Conservation (phyloP, 208 protist genomes). For the Trypanosoma cruzi region DNA sequence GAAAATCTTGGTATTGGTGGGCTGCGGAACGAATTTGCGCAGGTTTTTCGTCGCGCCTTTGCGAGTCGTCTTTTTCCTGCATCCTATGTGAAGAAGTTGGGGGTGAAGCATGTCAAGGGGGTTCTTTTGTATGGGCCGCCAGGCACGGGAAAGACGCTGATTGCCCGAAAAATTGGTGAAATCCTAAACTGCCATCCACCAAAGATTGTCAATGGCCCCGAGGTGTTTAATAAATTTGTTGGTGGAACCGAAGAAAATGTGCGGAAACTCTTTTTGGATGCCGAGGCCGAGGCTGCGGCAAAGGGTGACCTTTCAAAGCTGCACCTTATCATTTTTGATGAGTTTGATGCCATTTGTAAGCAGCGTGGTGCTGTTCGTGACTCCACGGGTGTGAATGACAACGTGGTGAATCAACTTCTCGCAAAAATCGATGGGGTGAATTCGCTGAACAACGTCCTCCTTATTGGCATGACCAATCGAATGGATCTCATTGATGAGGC, state of each 20-base stretch:
- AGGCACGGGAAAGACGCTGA: constrained; percentile 99
- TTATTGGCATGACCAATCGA: constrained; percentile 99
- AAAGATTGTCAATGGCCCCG: constrained; percentile 98
- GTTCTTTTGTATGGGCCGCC: constrained; percentile 99
- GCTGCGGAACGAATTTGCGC: constrained; percentile 95
- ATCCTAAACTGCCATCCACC: constrained; percentile 98
- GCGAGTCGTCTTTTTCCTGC: constrained; percentile 97
- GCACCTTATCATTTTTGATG: constrained; percentile 99
- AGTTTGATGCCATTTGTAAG: constrained; percentile 99
- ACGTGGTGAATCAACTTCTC: constrained; percentile 99
- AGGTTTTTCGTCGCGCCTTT: constrained; percentile 99
- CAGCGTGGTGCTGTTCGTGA: constrained; percentile 92
- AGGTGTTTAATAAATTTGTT: constrained; percentile 99
- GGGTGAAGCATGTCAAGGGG: constrained; percentile 98
- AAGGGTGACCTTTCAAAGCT: constrained; percentile 96
- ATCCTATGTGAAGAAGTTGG: constrained; percentile 95
- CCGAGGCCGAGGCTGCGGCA: constrained; percentile 93
- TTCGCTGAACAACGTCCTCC: constrained; percentile 98
- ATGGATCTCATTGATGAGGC: constrained; percentile 99
- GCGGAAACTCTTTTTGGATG: constrained; percentile 98
- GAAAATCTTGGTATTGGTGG: constrained; percentile 97
- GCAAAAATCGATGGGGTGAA: constrained; percentile 99
- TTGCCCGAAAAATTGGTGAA: constrained; percentile 99
- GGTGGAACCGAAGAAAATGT: constrained; percentile 99
- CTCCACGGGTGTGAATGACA: constrained; percentile 97